These are phyloP conservation scores for Malus hybrid DNA, from an alignment of 331 rosid species.

Conservation along the genomic window DNA sequence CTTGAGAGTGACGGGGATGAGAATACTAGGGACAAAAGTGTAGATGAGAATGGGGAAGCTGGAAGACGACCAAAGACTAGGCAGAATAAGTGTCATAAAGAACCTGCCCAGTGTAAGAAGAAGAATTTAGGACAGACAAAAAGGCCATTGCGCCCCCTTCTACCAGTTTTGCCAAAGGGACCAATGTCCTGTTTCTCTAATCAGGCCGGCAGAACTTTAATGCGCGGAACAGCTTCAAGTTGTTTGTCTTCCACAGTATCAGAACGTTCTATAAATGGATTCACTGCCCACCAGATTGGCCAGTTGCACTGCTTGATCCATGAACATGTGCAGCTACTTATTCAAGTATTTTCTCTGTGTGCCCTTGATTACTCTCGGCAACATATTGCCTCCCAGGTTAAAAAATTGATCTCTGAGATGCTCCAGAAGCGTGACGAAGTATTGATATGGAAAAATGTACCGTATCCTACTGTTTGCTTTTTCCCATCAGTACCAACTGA, in stretches of 20 bases:
- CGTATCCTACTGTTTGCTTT: conserved; percentile 78
- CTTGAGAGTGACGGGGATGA: conserved; percentile 83
- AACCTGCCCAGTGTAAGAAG: conserved; percentile 37
- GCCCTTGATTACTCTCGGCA: conserved; percentile 70
- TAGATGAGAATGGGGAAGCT: conserved; percentile 41
- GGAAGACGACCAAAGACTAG: conserved; percentile 83
- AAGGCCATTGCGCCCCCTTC: conserved; percentile 78
- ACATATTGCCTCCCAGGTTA: conserved; percentile 75
- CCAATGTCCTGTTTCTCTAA: conserved; percentile 29
- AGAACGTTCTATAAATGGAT: conserved; percentile 59
- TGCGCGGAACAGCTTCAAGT: conserved; percentile 36
- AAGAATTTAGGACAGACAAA: conserved; percentile 42
- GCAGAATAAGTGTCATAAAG: conserved; percentile 57
- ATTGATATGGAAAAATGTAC: conserved; percentile 41
- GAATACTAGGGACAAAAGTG: conserved; percentile 22
- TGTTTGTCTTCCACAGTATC: conserved; percentile 38
- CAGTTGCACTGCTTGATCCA: conserved; percentile 78
- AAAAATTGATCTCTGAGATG: conserved; percentile 68
- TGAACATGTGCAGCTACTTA: conserved; percentile 87
- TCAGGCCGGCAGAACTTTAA: conserved; percentile 32
- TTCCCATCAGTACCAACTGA: conserved; percentile 47
- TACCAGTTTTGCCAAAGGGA: conserved; percentile 60
- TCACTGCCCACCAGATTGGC: conserved; percentile 72
- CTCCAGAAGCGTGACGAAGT: conserved; percentile 63
- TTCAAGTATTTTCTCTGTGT: conserved; percentile 81